A percentile compares a stretch with the other conserved stretches of the same genome.
Evolutionary conservation across 2,329 filamentous ascomycete species (phyloP).

Genomic region (Paracoccidioides brasiliensis): DNA sequence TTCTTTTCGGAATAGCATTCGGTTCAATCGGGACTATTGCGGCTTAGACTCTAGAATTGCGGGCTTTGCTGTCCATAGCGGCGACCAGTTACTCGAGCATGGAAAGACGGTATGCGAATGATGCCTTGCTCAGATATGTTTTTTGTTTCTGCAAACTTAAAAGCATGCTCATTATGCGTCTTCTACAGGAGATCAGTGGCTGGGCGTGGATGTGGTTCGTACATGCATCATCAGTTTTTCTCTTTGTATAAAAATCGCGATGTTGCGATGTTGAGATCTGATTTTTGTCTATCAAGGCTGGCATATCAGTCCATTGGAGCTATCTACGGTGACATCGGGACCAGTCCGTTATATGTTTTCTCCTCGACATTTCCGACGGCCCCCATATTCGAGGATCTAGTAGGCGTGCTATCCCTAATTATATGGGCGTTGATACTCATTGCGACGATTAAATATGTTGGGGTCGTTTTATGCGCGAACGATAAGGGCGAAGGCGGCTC

Average conservation of each 20-base stretch:
- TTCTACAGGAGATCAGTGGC: slow-evolving; percentile 7
- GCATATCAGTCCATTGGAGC: slow-evolving; percentile 45
- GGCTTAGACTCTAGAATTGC: not conserved
- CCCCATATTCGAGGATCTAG: slow-evolving; percentile 34
- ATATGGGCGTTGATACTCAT: slow-evolving; percentile 44
- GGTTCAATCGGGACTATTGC: not conserved
- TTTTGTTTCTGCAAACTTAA: not conserved
- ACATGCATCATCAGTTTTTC: not conserved
- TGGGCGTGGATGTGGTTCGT: slow-evolving; percentile 12
- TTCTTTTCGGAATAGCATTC: not conserved
- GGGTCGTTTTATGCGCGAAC: slow-evolving; percentile 41
- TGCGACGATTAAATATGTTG: slow-evolving; percentile 45
- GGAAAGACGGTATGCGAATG: not conserved
- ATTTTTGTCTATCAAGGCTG: slow-evolving; percentile 21
- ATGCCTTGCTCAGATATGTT: not conserved
- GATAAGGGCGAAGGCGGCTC: slow-evolving; percentile 47
- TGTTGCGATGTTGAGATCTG: not conserved
- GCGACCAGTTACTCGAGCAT: not conserved
- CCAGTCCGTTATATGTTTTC: slow-evolving; percentile 45
- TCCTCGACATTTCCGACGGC: slow-evolving; percentile 39
- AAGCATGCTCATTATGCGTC: not conserved
- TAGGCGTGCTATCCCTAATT: slow-evolving; percentile 43
- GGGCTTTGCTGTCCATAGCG: not conserved
- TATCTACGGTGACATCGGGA: slow-evolving; percentile 49
- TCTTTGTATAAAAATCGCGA: too few relatives aligned